phyloP scores from a whole-genome alignment of 768 basidiomycete species.

The Jaapia argillacea region DNA sequence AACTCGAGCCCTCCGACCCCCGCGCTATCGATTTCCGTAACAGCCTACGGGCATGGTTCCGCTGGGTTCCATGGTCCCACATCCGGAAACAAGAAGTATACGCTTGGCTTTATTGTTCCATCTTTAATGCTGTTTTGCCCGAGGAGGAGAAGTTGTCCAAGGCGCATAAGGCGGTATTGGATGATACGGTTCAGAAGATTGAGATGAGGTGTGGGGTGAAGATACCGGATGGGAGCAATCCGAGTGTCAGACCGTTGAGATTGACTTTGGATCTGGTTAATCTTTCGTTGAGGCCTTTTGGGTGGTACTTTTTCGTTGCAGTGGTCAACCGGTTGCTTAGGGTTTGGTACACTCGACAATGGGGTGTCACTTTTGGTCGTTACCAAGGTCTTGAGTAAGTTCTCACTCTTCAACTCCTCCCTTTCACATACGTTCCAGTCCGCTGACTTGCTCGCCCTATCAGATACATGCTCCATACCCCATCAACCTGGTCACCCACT shows the following conservation, averaged over 20 bases:
- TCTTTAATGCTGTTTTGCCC: constrained; percentile 61
- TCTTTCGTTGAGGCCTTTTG: constrained; percentile 57
- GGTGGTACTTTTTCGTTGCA: constrained; percentile 47
- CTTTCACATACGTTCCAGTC: no score
- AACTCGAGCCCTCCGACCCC: constrained; percentile 43
- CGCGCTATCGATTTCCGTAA: constrained; percentile 55
- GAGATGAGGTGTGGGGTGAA: constrained; percentile 63
- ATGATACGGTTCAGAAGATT: constrained; percentile 49
- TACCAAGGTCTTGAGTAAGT: background rate
- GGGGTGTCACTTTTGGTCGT: background rate
- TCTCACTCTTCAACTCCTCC: no score
- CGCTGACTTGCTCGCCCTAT: no score
- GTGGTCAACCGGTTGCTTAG: constrained; percentile 27
- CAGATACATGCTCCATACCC: constrained; percentile 53
- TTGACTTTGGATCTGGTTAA: constrained; percentile 73
- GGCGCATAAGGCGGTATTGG: constrained; percentile 38
- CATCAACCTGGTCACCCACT: constrained; percentile 49
- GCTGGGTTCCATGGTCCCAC: constrained; percentile 61
- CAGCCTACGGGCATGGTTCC: constrained; percentile 19
- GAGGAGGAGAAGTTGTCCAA: constrained; percentile 34
- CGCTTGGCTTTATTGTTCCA: constrained; percentile 78
- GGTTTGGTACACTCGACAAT: background rate
- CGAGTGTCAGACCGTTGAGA: constrained; percentile 42
- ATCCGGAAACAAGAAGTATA: constrained; percentile 54
- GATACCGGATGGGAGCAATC: constrained; percentile 50